Percentiles rank a stretch among this genome's conserved stretches.
Evolutionary conservation across 192 early-diverging fungal species (phyloP).

Genomic region (Irineochytrium annulatum): DNA sequence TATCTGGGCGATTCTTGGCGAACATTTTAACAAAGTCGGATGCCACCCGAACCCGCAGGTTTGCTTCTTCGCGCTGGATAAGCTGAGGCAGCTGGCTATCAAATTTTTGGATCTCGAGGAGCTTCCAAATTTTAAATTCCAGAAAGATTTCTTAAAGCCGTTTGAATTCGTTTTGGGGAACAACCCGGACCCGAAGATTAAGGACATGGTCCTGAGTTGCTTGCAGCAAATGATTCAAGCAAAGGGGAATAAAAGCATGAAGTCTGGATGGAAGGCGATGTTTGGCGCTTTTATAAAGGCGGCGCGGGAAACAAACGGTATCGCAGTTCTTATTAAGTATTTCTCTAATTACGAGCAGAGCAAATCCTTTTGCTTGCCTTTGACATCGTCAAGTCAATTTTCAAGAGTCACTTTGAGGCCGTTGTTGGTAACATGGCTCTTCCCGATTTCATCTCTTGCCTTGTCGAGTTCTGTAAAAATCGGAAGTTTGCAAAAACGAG

Average conservation of each 20-base stretch:
- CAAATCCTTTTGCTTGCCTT: constrained; percentile 66
- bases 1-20: constrained; percentile 70
- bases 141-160: constrained; percentile 92
- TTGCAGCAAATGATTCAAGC: constrained; percentile 57
- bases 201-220: constrained; percentile 53
- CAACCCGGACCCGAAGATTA: constrained; percentile 82
- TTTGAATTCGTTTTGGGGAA: constrained; percentile 76
- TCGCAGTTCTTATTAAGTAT: not conserved
- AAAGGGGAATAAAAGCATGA: constrained; percentile 43
- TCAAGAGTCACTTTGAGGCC: constrained; percentile 61
- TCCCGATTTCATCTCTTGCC: constrained; percentile 45
- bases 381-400: constrained; percentile 64
- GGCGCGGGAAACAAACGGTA: constrained; percentile 47
- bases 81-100: constrained; percentile 89
- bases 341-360: constrained; percentile 46
- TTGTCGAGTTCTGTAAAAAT: constrained; percentile 66
- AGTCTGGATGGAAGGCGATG: constrained; percentile 56
- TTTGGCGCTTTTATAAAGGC: constrained; percentile 59
- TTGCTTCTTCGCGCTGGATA: constrained; percentile 88
- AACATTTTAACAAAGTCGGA: constrained; percentile 86
- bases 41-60: constrained; percentile 82
- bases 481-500: constrained; percentile 62
- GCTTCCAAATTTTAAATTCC: constrained; percentile 92
- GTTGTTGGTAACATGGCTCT: constrained; percentile 54
- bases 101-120: constrained; percentile 97